These are phyloP conservation scores for Rhynchosporium secalis DNA, from an alignment of 2,329 filamentous ascomycete genomes.

Conservation along the genomic window DNA sequence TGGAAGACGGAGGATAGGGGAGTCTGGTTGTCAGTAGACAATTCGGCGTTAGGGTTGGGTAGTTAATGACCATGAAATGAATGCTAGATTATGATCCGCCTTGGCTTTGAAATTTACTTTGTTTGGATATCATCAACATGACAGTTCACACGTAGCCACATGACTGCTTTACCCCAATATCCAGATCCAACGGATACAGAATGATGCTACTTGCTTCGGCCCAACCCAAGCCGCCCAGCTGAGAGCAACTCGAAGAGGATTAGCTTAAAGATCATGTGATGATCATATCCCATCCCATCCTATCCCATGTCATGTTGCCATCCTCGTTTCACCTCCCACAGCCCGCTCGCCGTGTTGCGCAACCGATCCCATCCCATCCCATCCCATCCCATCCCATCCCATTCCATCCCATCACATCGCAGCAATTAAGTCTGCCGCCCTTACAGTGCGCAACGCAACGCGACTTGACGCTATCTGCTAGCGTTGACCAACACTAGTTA, in stretches of 20 bases:
- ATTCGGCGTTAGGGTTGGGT: neutral
- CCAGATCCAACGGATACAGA: neutral
- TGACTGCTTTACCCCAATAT: no score
- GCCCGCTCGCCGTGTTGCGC: constrained; percentile 2
- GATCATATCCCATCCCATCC: neutral
- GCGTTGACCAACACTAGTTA: constrained; percentile 2
- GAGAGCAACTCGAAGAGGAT: neutral
- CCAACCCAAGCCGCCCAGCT: neutral
- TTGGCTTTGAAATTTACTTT: neutral
- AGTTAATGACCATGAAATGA: constrained; percentile 8
- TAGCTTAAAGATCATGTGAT: neutral
- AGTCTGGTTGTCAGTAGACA: neutral
- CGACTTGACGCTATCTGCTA: neutral
- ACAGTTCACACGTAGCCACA: no score
- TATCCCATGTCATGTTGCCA: neutral
- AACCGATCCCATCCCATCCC: neutral
- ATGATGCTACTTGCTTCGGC: neutral
- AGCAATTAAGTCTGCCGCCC: neutral
- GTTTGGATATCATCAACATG: no score
- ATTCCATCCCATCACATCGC: neutral
- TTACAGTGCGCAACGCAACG: constrained; percentile 11
- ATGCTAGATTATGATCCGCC: neutral
- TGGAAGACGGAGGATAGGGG: constrained; percentile 1
- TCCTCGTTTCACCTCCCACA: constrained; percentile 1
- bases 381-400: neutral